Base-by-base conservation (phyloP, 2,329 filamentous ascomycete genomes). In the Sclerotinia spermophila region DNA sequence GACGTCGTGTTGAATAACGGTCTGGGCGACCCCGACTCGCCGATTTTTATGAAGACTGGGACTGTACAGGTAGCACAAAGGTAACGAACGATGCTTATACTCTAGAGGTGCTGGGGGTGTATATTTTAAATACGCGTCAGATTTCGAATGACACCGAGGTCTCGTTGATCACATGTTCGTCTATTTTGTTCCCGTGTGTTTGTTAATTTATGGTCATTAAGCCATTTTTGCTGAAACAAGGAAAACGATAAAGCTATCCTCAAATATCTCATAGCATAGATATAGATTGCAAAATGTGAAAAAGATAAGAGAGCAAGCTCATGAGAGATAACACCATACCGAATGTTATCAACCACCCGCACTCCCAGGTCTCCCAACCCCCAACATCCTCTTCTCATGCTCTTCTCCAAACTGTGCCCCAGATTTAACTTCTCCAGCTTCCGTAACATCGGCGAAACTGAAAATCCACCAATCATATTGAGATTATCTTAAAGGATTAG, bases 41-140 rank as follows among this genome's bases (percentile, higher is more conserved):
- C 62, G 24, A 51, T 33, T 30, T 30, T 60, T 40, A 40, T 51
- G 45, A 27, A 51, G n/a, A 40, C 38, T 42, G 38, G 38, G n/a
- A 61, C 38, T 21, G 58, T 6, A 24, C n/a, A 61, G 8, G 56
- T 30, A 21, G 13, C 58, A 44, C 38, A 30, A n/a, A 44, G n/a
- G 58, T 7, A 58, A 58, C 11, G 55, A 58, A 58, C 11, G 55
- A 58, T 38, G 33, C n/a, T 15, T 5, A 40, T 30, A 5, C 51
- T 69, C 44, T 40, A 35, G 44, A n/a, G 40, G 19, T 3, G 30
- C 40, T 27, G 44, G 56, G 56, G 44, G 44, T 38, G 30, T 8
- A 24, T 17, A 24, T 24, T 40, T 24, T 17, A 44, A 69, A 69
- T 69, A 62, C 56, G 67, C 53, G 67, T 64, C 55, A 69, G 44